These are phyloP conservation scores for Bryoerythrophyllum caledonicum DNA, from an alignment of 225 moss, liverwort and hornwort genomes.

Conservation along the genomic window DNA sequence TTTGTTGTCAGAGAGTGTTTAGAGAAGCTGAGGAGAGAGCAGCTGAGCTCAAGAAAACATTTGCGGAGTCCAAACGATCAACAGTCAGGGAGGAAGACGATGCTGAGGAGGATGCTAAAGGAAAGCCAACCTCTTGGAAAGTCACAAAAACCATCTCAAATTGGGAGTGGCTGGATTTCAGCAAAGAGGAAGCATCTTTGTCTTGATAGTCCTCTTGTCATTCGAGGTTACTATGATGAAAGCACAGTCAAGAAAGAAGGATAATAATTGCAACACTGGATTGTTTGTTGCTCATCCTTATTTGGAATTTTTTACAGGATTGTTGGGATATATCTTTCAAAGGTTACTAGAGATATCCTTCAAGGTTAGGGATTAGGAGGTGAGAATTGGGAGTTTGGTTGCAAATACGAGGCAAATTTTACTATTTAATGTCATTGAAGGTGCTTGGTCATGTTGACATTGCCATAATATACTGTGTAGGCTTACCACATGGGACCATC, in stretches of 20 bases:
- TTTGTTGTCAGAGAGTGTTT: conserved; percentile 54
- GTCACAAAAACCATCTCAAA: conserved; percentile 42
- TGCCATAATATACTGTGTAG: too few relatives aligned
- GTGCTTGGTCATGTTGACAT: too few relatives aligned
- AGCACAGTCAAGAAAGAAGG: neutral
- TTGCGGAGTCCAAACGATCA: neutral
- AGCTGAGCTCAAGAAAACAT: conserved; percentile 20
- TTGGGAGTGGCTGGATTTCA: conserved; percentile 53
- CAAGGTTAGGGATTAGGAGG: too few relatives aligned
- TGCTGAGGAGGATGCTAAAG: neutral
- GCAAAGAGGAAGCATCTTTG: conserved; percentile 22
- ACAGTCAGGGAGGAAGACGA: neutral
- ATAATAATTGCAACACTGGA: neutral
- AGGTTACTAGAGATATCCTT: too few relatives aligned
- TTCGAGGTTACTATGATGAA: neutral
- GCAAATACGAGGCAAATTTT: too few relatives aligned
- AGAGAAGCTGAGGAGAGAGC: conserved; percentile 60
- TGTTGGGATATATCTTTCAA: too few relatives aligned
- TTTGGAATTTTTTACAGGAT: neutral
- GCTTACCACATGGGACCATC: too few relatives aligned
- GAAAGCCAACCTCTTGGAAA: neutral
- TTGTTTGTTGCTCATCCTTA: conserved; percentile 6
- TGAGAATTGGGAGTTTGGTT: too few relatives aligned
- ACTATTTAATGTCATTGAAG: too few relatives aligned
- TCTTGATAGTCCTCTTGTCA: neutral